phyloP scores from a whole-genome alignment of 441 rosid species.

The Syzygium malaccense region DNA sequence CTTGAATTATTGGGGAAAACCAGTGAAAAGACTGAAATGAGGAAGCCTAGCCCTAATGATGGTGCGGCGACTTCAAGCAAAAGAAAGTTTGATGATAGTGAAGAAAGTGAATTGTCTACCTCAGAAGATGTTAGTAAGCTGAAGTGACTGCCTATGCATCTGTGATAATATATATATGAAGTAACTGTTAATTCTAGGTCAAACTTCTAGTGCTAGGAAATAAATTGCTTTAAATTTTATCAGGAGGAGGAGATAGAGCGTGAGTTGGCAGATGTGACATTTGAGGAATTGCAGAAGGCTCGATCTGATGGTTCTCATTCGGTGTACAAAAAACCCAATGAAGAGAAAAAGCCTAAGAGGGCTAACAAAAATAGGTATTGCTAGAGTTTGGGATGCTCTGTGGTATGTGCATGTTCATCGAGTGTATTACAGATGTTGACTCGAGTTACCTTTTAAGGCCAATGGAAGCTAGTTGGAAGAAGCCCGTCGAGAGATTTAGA shows the following conservation, averaged over 20 bases:
- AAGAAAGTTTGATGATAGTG: constrained; percentile 28
- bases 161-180: neutral
- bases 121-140: constrained; percentile 15
- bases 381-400: neutral
- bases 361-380: constrained; percentile 47
- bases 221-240: neutral
- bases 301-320: constrained; percentile 60
- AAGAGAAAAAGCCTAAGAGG: constrained; percentile 35
- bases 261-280: constrained; percentile 62
- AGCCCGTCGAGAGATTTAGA: constrained; percentile 65
- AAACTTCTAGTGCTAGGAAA: neutral
- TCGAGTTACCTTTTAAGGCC: constrained; percentile 29
- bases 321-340: constrained; percentile 18
- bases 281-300: constrained; percentile 70
- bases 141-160: neutral
- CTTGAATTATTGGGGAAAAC: neutral
- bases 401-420: neutral
- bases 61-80: constrained; percentile 18
- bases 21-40: constrained; percentile 4
- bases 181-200: neutral
- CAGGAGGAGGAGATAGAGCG: constrained; percentile 56
- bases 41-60: neutral
- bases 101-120: constrained; percentile 20
- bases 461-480: constrained; percentile 59
- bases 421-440: neutral